Conservation (phyloP, 345 rosid genomes). For the Passiflora organensis region DNA sequence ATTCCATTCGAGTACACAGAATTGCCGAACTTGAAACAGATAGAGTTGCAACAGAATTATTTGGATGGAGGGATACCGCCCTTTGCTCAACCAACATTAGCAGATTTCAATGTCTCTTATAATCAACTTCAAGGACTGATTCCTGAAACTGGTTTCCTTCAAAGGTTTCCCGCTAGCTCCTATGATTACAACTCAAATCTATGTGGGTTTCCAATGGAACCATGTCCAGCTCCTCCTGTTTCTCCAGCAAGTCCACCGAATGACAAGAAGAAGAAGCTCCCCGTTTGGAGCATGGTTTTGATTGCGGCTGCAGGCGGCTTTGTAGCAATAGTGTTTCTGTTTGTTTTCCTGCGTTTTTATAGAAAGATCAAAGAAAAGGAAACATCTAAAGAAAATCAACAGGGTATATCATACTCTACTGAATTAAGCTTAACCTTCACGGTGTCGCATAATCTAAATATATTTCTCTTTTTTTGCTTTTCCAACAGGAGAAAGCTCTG, state of each 20-base stretch:
- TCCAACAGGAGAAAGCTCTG: conserved; percentile 1
- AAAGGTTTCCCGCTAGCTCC: conserved; percentile 28
- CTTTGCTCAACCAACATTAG: conserved; percentile 34
- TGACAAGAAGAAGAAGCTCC: not conserved
- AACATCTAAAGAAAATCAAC: conserved; percentile 5
- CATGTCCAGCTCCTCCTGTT: conserved; percentile 27
- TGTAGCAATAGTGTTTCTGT: conserved; percentile 23
- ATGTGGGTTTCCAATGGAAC: conserved; percentile 39
- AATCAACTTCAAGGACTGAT: conserved; percentile 42
- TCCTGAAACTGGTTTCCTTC: conserved; percentile 33
- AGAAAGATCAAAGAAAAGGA: conserved; percentile 17
- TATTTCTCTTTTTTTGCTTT: too few species aligned
- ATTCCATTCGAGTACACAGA: conserved; percentile 32
- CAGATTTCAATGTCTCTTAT: conserved; percentile 41
- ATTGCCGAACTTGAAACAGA: conserved; percentile 22
- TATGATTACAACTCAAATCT: conserved; percentile 38
- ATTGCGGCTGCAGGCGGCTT: conserved; percentile 28
- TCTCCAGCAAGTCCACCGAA: conserved; percentile 1
- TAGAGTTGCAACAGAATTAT: conserved; percentile 44
- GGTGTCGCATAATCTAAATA: not conserved
- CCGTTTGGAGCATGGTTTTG: conserved; percentile 23
- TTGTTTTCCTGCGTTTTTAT: conserved; percentile 27
- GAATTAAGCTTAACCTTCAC: too few species aligned
- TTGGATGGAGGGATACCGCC: conserved; percentile 40
- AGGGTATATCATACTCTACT: conserved; percentile 12